Percentiles rank a stretch among this genome's conserved stretches.
Evolutionary conservation across 1,284 basidiomycete genomes (phyloP).

Genomic region (Moesziomyces sp.): DNA sequence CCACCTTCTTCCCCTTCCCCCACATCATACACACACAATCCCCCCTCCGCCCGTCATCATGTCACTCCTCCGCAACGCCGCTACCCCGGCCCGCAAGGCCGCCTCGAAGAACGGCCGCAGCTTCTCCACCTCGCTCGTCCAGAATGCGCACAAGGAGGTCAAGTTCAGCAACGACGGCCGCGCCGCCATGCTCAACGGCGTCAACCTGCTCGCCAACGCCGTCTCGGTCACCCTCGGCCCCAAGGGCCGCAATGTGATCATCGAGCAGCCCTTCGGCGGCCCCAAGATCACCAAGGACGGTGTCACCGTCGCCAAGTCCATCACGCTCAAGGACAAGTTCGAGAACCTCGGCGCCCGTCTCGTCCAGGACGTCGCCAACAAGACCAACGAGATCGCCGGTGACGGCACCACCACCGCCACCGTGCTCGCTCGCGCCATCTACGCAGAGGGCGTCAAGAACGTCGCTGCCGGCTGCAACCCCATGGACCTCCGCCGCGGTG

Average conservation of each 20-base stretch:
- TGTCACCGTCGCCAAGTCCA: conserved; percentile 96
- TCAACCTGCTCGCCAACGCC: conserved; percentile 84
- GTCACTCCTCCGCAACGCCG: conserved; percentile 58
- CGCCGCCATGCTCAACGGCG: conserved; percentile 91
- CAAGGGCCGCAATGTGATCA: conserved; percentile 99
- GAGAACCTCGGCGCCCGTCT: conserved; percentile 99
- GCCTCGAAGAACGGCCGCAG: conserved; percentile 46
- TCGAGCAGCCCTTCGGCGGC: conserved; percentile 95
- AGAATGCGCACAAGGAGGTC: conserved; percentile 81
- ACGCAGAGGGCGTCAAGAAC: conserved; percentile 98
- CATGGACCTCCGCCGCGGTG: conserved; percentile 96
- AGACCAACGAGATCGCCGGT: conserved; percentile 97
- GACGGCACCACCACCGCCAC: conserved; percentile 98
- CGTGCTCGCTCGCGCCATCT: conserved; percentile 95
- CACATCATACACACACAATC: conserved; percentile 2
- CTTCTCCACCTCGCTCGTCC: conserved; percentile 56
- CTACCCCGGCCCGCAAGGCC: conserved; percentile 48
- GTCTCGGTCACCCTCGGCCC: conserved; percentile 92
- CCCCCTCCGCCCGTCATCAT: conserved; percentile 20
- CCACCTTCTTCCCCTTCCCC: background rate
- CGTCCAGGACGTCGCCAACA: conserved; percentile 92
- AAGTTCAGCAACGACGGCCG: conserved; percentile 96
- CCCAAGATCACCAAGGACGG: conserved; percentile 99
- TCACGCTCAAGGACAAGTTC: conserved; percentile 95
- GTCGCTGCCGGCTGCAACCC: conserved; percentile 99